Evolutionary conservation across 768 basidiomycete species (phyloP).

Genomic region (Termitomyces sp.): DNA sequence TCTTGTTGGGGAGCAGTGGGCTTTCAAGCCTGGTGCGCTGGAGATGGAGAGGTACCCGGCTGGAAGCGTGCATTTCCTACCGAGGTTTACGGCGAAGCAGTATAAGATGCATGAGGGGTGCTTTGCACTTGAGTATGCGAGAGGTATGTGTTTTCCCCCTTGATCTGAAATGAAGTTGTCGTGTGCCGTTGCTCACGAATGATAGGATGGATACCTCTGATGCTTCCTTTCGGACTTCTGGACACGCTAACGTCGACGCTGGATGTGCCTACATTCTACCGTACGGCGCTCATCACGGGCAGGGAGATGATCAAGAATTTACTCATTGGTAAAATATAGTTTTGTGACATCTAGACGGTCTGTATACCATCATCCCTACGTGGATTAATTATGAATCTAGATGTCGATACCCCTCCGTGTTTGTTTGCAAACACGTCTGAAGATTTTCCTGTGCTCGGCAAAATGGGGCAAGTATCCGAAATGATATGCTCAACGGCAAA

Average conservation of each 20-base stretch:
- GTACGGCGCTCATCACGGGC: conserved; percentile 72
- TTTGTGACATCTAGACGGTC: background rate
- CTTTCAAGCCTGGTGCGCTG: conserved; percentile 76
- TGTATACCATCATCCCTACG: too few species aligned
- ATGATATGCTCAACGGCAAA: too few species aligned
- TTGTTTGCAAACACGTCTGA: too few species aligned
- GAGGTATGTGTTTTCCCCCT: conserved; percentile 66
- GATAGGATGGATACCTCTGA: conserved; percentile 95
- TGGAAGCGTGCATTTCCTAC: conserved; percentile 83
- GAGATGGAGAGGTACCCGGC: conserved; percentile 83
- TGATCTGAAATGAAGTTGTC: accelerated
- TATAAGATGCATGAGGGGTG: conserved; percentile 98
- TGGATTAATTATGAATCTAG: too few species aligned
- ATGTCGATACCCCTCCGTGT: too few species aligned
- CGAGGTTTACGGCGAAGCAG: conserved; percentile 84
- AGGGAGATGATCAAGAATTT: conserved; percentile 84
- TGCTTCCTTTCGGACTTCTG: conserved; percentile 92
- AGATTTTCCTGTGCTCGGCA: too few species aligned
- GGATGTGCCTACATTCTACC: conserved; percentile 78
- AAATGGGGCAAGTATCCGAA: too few species aligned
- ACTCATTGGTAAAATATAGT: conserved; percentile 80
- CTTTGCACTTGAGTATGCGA: conserved; percentile 93
- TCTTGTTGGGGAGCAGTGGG: conserved; percentile 92
- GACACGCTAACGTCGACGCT: conserved; percentile 87
- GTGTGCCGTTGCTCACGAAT: background rate